Percentiles rank a stretch among this genome's conserved stretches.
Conservation (phyloP, 2,329 filamentous ascomycete genomes). For the Diaporthe helianthi region DNA sequence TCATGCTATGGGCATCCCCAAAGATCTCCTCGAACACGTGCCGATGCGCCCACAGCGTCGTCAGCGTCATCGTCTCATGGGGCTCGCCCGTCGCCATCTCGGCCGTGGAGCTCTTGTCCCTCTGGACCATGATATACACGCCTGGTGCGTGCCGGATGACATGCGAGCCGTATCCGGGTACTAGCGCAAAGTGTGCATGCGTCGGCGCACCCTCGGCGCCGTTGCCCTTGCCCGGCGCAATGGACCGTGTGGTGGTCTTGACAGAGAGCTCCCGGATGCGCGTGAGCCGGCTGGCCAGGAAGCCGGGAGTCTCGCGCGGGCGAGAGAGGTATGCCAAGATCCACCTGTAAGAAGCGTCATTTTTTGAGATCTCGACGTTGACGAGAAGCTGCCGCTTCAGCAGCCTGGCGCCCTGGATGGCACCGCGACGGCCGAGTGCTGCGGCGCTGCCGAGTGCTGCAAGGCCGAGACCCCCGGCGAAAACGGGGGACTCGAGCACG, state of each 20-base stretch:
- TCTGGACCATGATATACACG: conserved; percentile 85
- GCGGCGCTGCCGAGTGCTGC: conserved; percentile 85
- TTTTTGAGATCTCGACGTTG: conserved; percentile 93
- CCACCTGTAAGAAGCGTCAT: conserved; percentile 94
- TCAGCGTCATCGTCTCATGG: conserved; percentile 92
- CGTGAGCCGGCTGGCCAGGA: conserved; percentile 63
- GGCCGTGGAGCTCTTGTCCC: conserved; percentile 84
- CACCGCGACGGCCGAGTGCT: conserved; percentile 79
- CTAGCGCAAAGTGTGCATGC: conserved; percentile 82
- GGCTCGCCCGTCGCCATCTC: conserved; percentile 85
- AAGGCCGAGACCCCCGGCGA: conserved; percentile 83
- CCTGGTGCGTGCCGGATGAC: conserved; percentile 80
- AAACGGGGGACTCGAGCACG: conserved; percentile 69
- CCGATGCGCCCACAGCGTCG: conserved; percentile 87
- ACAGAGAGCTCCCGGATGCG: conserved; percentile 67
- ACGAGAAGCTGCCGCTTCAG: conserved; percentile 87
- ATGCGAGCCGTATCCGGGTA: conserved; percentile 90
- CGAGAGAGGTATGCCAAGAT: conserved; percentile 93
- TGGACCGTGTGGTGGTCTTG: conserved; percentile 56
- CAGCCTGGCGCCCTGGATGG: conserved; percentile 74
- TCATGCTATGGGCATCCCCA: conserved; percentile 81
- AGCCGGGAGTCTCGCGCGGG: conserved; percentile 71
- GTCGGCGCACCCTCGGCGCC: conserved; percentile 72
- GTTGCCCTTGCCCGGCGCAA: conserved; percentile 66
- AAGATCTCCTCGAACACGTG: conserved; percentile 92